A percentile compares a stretch with the other conserved stretches of the same genome.
Evolutionary conservation across 768 basidiomycete species (phyloP).

Genomic region (Peribolospora kevripleyi): DNA sequence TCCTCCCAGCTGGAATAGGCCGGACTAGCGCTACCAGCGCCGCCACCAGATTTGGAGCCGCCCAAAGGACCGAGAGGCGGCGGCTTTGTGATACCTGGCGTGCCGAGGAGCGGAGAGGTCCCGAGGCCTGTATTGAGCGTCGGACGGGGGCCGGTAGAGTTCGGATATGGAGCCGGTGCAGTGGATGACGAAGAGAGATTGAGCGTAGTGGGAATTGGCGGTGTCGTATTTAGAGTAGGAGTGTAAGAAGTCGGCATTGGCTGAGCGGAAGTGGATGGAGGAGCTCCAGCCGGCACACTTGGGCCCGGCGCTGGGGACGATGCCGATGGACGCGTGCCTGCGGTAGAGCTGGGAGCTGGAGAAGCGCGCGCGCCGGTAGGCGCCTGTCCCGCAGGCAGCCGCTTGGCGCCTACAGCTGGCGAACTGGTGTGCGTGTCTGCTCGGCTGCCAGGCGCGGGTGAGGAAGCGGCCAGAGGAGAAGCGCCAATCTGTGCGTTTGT

Average conservation of each 20-base stretch:
- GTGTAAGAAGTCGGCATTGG: no score
- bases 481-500: background rate
- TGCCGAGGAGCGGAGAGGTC: slow-evolving; percentile 6
- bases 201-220: slow-evolving; percentile 4
- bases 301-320: background rate
- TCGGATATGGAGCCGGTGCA: slow-evolving; percentile 1
- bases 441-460: background rate
- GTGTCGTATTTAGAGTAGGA: no score
- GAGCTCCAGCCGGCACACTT: background rate
- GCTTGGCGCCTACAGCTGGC: no score
- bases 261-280: background rate
- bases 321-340: background rate
- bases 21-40: background rate
- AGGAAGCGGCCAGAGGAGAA: background rate
- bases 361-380: no score
- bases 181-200: background rate
- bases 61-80: background rate
- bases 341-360: no score
- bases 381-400: no score
- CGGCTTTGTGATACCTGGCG: slow-evolving; percentile 10
- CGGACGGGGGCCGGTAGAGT: slow-evolving; percentile 10
- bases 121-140: slow-evolving; percentile 12
- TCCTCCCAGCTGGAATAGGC: no score
- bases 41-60: background rate
- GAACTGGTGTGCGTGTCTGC: background rate